Evolutionary conservation across 2,329 filamentous ascomycete genomes (phyloP), one percentile per base, ranked within the genome.

Genomic region (Hypoxylon sp.): DNA sequence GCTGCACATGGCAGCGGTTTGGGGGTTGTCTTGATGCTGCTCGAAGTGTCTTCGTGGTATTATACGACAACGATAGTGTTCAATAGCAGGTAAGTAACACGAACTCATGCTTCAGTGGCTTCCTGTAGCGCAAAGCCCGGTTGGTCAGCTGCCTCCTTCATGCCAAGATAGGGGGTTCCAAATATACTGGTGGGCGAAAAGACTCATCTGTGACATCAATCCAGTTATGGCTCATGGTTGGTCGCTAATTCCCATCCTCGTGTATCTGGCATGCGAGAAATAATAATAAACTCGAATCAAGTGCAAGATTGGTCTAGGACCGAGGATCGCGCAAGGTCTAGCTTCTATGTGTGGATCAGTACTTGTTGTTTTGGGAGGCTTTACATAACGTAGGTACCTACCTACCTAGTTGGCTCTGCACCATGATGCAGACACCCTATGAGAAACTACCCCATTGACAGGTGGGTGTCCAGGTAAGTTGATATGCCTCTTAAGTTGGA

Each of bases 151-250:
- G 17, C 17, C 17, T 44, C n/a, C 39, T 21, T 44, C 8, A 11
- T 21, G 39, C 39, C 39, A 44, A 44, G 39, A 44, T 44, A 44
- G 17, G 17, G 39, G 17, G n/a, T 44, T 44, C 39, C 39, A 21
- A 4, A 21, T 21, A 44, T 44, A 19, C 17, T 4, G 17, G 17
- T 44, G 6, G 39, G 17, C 15, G 8, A 42, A n/a, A 44, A 19
- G 17, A 21, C 17, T 21, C 11, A 44, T 19, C 39, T 10, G 21
- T 11, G 17, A 21, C 17, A 44, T 44, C 10, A 11, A 44, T 44
- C 11, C 17, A 21, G 39, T 42, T 44, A 44, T 6, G 17, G 17
- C 6, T 11, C 17, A 4, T 21, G 17, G 8, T 21, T 44, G 8
- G 17, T 44, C 39, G 17, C 39, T 19, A 44, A 44, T 7, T 2